These are phyloP conservation scores for Phytophthora gonapodyides DNA, from an alignment of 352 stramenopile genomes.

Conservation along the genomic window DNA sequence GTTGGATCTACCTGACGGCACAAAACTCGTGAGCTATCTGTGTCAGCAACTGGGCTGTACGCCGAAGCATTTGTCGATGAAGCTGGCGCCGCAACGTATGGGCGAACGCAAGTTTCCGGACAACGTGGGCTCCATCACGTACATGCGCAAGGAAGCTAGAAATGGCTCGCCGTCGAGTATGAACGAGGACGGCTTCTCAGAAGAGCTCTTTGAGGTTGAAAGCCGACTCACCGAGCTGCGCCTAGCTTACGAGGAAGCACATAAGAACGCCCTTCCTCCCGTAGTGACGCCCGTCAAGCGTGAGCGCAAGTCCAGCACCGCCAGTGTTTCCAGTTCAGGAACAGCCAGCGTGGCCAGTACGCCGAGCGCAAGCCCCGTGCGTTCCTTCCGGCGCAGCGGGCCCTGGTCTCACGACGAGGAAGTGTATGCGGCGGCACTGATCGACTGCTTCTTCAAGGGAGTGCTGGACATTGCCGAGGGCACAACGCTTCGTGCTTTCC, in stretches of 20 bases:
- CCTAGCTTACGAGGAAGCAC: slow-evolving; percentile 47
- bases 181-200: slow-evolving; percentile 41
- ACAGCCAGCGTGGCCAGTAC: slow-evolving; percentile 28
- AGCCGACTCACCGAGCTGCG: slow-evolving; percentile 53
- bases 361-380: slow-evolving; percentile 30
- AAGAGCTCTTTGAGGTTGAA: slow-evolving; percentile 57
- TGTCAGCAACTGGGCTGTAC: slow-evolving; percentile 61
- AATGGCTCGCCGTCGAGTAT: slow-evolving; percentile 16
- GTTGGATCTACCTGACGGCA: slow-evolving; percentile 57
- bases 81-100: slow-evolving; percentile 58
- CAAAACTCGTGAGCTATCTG: slow-evolving; percentile 60
- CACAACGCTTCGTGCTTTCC: slow-evolving; percentile 67
- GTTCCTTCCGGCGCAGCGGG: slow-evolving; percentile 54
- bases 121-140: slow-evolving; percentile 62
- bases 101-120: slow-evolving; percentile 61
- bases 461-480: slow-evolving; percentile 60
- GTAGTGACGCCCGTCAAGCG: slow-evolving; percentile 25
- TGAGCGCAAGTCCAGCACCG: slow-evolving; percentile 35
- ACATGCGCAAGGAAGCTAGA: slow-evolving; percentile 39
- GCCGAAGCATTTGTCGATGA: slow-evolving; percentile 69
- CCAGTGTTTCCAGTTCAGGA: slow-evolving; percentile 33
- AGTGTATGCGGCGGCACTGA: slow-evolving; percentile 64
- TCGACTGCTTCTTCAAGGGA: slow-evolving; percentile 73
- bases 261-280: slow-evolving; percentile 25
- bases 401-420: slow-evolving; percentile 75